Base-by-base conservation (phyloP, 2,329 filamentous ascomycete species). In the Colletotrichum falcatum region DNA sequence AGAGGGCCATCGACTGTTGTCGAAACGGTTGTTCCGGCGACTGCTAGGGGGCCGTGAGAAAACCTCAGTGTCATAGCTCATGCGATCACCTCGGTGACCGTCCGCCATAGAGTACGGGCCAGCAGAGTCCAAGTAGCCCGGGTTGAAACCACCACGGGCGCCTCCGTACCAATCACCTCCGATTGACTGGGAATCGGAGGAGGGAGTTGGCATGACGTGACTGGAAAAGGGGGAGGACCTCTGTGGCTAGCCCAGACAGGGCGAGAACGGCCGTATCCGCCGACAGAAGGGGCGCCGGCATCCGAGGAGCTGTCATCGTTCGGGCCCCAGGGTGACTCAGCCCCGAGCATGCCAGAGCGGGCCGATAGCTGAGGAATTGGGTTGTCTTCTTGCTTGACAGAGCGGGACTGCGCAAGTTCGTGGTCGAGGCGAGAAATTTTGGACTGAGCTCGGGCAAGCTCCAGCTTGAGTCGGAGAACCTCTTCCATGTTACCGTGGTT, bases 341-440 rank as follows among this genome's bases (percentile, higher is more conserved):
- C 26, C 14, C 49, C 60, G 26, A 64, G 49, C 68, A 66, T 59
- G 23, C n/a, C 48, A 18, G 51, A 28, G 23, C 68, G 60, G 30
- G 48, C 61, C 33, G 53, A 64, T 9, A 39, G 51, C 14, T 35
- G 49, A 46, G 59, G 39, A 39, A 62, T 39, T 18, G 66, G 26
- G 1, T 81, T 77, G 3, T 75, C 67, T 2, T 89, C 91, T 63
- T 88, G 83, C 75, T 88, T 89, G 42, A 84, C 83, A 66, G 89
- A 86, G 37, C 89, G 89, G 30, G 85, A 89, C 73, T 92, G 89
- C 48, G 89, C 86, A 71, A 94, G 85, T 81, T 94, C 91, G 64
- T 92, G 87, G 68, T 92, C 91, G 77, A 94, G 89, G 66, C 88
- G 90, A 55, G 86, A 88, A 76, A 95, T 92, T 76, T 91, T 88